Evolutionary conservation across 2,329 filamentous ascomycete species (phyloP).

Genomic region (Amylocarpus encephaloides): DNA sequence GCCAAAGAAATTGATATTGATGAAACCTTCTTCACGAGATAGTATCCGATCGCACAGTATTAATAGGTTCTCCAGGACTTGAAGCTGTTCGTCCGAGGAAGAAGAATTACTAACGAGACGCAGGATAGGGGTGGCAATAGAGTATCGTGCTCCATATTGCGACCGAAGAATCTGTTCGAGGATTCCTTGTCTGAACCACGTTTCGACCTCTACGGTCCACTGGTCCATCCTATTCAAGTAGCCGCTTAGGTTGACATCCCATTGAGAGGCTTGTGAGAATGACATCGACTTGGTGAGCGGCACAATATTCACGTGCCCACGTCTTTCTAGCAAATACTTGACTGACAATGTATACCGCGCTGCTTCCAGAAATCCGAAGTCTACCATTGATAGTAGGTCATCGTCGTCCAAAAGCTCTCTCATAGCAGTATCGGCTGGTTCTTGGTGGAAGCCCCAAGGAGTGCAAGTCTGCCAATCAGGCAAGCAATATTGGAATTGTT

Average conservation of each 20-base stretch:
- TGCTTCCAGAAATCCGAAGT: not conserved
- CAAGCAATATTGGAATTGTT: slow-evolving; percentile 2
- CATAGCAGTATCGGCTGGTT: not conserved
- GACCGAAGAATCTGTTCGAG: not conserved
- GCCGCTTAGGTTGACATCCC: not conserved
- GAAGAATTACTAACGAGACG: not conserved
- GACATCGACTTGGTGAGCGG: not conserved
- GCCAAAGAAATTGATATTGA: too few relatives aligned
- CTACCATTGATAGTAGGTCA: not conserved
- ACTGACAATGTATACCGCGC: not conserved
- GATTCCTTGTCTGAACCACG: not conserved
- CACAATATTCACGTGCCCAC: too few relatives aligned
- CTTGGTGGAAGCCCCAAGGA: not conserved
- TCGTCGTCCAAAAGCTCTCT: not conserved
- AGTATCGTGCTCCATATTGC: not conserved
- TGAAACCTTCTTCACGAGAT: not conserved
- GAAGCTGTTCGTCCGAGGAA: too few relatives aligned
- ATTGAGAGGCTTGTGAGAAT: not conserved
- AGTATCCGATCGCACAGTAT: not conserved
- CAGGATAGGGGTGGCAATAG: too few relatives aligned
- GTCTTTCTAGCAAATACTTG: not conserved
- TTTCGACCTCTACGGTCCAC: not conserved
- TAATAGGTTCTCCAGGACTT: too few relatives aligned
- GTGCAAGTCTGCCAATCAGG: not conserved
- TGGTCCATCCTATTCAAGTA: not conserved